phyloP scores from a whole-genome alignment of 805 yeast genomes.

The Monosporozyma siamensis region DNA sequence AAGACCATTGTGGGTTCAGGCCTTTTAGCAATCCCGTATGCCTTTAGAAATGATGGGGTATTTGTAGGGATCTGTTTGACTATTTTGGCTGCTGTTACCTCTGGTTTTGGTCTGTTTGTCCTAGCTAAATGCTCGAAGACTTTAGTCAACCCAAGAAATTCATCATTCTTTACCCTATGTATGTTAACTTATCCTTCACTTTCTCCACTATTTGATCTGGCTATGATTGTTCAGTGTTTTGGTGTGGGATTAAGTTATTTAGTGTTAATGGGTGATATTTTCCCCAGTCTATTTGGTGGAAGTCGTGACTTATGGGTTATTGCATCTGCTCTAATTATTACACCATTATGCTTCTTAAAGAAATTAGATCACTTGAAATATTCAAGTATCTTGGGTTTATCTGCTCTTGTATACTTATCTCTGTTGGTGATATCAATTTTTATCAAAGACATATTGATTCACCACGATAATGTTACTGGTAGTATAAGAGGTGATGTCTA shows the following conservation, averaged over 20 bases:
- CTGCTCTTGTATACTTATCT: constrained; percentile 52
- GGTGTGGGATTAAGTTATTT: constrained; percentile 68
- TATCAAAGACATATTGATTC: constrained; percentile 30
- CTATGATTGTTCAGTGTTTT: constrained; percentile 69
- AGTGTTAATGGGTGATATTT: constrained; percentile 66
- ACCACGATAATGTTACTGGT: constrained; percentile 20
- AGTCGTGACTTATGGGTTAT: constrained; percentile 36
- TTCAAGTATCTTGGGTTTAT: constrained; percentile 60
- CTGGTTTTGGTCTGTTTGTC: constrained; percentile 58
- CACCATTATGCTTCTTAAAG: constrained; percentile 55
- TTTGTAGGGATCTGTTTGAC: constrained; percentile 47
- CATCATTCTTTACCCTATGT: constrained; percentile 66
- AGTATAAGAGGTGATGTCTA: constrained; percentile 36
- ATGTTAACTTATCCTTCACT: constrained; percentile 63
- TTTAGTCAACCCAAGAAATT: constrained; percentile 44
- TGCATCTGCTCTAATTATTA: constrained; percentile 40
- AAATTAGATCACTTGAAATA: constrained; percentile 61
- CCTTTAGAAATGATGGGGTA: constrained; percentile 57
- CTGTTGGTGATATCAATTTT: constrained; percentile 40
- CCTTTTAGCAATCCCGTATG: constrained; percentile 62
- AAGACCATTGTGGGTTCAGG: constrained; percentile 79
- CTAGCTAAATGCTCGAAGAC: constrained; percentile 51
- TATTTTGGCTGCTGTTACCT: constrained; percentile 52
- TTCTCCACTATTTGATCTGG: constrained; percentile 60
- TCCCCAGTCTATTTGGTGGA: constrained; percentile 53